phyloP scores from a whole-genome alignment of 768 basidiomycete species.

The Gyrodon lividus region DNA sequence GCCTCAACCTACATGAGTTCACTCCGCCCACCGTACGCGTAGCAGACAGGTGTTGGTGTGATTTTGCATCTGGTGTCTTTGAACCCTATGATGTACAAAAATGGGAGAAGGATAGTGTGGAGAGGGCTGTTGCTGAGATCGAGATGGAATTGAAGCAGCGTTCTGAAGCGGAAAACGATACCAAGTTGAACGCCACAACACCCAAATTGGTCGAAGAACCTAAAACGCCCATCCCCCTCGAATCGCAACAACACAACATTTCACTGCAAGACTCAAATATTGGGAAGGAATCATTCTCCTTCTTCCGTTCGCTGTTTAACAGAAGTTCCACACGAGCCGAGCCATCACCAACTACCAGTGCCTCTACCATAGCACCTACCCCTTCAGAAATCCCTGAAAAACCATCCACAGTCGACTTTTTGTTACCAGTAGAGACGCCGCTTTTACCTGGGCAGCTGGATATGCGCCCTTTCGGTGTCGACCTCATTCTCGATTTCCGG shows the following conservation, averaged over 20 bases:
- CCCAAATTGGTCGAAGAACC: slow-evolving; percentile 18
- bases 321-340: slow-evolving; percentile 8
- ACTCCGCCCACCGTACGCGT: slow-evolving; percentile 61
- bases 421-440: slow-evolving; percentile 13
- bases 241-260: not conserved
- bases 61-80: slow-evolving; percentile 66
- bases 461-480: slow-evolving; percentile 68
- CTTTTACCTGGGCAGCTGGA: slow-evolving; percentile 60
- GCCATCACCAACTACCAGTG: not conserved
- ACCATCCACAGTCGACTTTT: slow-evolving; percentile 6
- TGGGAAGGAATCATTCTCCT: slow-evolving; percentile 19
- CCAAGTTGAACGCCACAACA: slow-evolving; percentile 32
- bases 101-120: slow-evolving; percentile 72
- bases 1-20: slow-evolving; percentile 37
- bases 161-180: slow-evolving; percentile 19
- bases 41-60: slow-evolving; percentile 85
- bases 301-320: slow-evolving; percentile 26
- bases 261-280: not conserved
- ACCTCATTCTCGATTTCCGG: slow-evolving; percentile 70
- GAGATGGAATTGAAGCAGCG: slow-evolving; percentile 30
- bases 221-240: slow-evolving; percentile 9
- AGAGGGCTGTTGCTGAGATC: slow-evolving; percentile 39
- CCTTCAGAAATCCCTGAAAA: slow-evolving; percentile 8
- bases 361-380: not conserved
- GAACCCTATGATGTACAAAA: slow-evolving; percentile 73